Base-by-base conservation (phyloP, 192 early-diverging fungal genomes). In the Diversispora eburnea region DNA sequence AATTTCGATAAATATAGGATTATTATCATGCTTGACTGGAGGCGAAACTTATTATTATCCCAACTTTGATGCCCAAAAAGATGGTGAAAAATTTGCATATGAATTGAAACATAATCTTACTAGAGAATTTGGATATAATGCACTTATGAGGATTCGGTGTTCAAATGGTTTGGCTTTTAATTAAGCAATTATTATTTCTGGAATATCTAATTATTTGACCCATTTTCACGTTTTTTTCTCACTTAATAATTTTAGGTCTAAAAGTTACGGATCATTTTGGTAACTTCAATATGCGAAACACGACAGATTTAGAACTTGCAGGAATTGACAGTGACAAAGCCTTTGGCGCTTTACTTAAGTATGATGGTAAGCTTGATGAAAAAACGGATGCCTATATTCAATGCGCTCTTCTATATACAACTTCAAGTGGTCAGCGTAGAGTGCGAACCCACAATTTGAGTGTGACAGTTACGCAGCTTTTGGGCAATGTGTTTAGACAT, bases 381-480 rank as follows among this genome's bases (percentile, higher is more conserved):
- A 89, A 87, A 70, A 82, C 85, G 19, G 90, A 94, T 59, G 88
- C 89, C 8, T 90, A 86, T 46, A 91, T 99, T 88, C 97, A 99
- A 78, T 88, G 87, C 19, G 97, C 97, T 4, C 81, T 99, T 61
- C 83, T 99, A 52, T 99, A 99, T 84, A 99, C 97, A 12, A 96
- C 95, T 0, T 88, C 91, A 0, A 80, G 79, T 42, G 97, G 97
- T 0, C 81, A 94, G 72, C 91, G 97, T 17, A 86, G 96, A 17
- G 95, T 99, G 42, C 88, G 97, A 33, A 92, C 98, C 17, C 92
- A 94, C 80, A 99, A 94, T 79, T 78, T 94, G 75, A 86, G 90
- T 5, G 76, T 94, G 5, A 86, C 91, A 3, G 88, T 91, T 70
- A 95, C 93, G 15, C 81, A 81, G 46, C 77, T 89, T 47, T 81